Evolutionary conservation across 2,329 filamentous ascomycete genomes (phyloP), one percentile per base, ranked within the genome.

Genomic region (Trichoderma sp.): DNA sequence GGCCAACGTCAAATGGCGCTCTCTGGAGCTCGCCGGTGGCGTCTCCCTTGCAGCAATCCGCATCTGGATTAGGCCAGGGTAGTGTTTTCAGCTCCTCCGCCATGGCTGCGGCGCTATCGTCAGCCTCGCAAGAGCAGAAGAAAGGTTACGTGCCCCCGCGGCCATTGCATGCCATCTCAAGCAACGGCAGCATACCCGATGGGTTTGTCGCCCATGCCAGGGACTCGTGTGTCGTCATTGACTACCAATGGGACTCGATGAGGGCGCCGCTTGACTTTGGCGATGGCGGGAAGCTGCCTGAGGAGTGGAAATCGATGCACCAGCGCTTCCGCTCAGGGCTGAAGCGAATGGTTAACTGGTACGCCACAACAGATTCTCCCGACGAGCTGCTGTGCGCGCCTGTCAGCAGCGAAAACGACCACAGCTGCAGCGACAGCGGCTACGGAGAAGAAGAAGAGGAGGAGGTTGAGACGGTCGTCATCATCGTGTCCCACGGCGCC

Each of bases 271-370:
- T 92, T 52, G 84, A 89, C 70, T 98, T 95, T 91, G 94, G 94
- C 7, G 89, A 93, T 73, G 94, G 94, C 10, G 95, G 94, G 45
- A 86, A 90, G 52, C 92, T 92, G 73, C 93, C 92, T 1, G 95
- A 99, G 78, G 95, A 98, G 79, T 99, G 95, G 95, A 91, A 92
- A 34, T 84, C 89, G 4, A 98, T 99, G 95, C 95, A 99, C 79
- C 90, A 90, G 76, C 87, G 95, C 25, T 97, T 98, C 74, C 87
- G 93, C 42, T 87, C 84, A 70, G 94, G 94, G 1, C 79, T 97
- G 45, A 89, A 92, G 71, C 87, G 88, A 53, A 86, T 97, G 81
- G 83, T 97, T 13, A 86, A 90, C 68, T 98, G 93, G 92, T 99
- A 99, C 76, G 84, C 76, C 73, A 88, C 78, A 70, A 82, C 80